Conservation (phyloP, 2,329 filamentous ascomycete species). For the Diaporthe sp. region DNA sequence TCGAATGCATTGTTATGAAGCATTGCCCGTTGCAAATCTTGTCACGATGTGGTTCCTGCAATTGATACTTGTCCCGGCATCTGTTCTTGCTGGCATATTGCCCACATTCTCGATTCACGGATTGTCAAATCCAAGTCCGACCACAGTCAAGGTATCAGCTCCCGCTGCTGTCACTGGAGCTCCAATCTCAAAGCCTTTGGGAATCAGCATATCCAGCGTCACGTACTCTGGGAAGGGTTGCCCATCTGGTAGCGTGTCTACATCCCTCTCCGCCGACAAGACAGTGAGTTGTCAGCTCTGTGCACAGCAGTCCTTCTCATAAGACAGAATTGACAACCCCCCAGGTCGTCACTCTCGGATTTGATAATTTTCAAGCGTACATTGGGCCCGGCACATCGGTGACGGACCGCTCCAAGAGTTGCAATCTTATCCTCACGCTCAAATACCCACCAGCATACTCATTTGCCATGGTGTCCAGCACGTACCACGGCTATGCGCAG, state of each 20-base stretch:
- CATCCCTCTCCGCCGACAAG: conserved; percentile 37
- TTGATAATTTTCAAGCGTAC: conserved; percentile 41
- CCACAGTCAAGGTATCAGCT: background rate
- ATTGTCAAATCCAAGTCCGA: background rate
- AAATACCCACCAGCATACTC: conserved; percentile 39
- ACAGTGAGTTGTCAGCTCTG: background rate
- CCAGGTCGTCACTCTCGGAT: conserved; percentile 39
- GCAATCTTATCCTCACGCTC: conserved; percentile 39
- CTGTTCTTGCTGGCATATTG: conserved; percentile 13
- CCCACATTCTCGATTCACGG: conserved; percentile 3
- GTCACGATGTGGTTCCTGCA: background rate
- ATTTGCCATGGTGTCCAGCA: conserved; percentile 37
- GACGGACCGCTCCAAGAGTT: conserved; percentile 44
- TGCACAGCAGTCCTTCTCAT: too few relatives aligned
- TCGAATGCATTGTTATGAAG: too few relatives aligned
- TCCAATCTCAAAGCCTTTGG: conserved; percentile 14
- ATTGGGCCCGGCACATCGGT: conserved; percentile 29
- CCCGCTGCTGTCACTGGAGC: background rate
- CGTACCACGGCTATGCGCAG: conserved; percentile 41
- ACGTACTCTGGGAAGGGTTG: conserved; percentile 39
- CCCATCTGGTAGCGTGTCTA: conserved; percentile 36
- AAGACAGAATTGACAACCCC: background rate
- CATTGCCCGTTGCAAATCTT: background rate
- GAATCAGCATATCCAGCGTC: conserved; percentile 39
- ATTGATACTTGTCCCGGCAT: background rate